phyloP scores from a whole-genome alignment of 73 alveolate species.

The Paramecium primaurelia region DNA sequence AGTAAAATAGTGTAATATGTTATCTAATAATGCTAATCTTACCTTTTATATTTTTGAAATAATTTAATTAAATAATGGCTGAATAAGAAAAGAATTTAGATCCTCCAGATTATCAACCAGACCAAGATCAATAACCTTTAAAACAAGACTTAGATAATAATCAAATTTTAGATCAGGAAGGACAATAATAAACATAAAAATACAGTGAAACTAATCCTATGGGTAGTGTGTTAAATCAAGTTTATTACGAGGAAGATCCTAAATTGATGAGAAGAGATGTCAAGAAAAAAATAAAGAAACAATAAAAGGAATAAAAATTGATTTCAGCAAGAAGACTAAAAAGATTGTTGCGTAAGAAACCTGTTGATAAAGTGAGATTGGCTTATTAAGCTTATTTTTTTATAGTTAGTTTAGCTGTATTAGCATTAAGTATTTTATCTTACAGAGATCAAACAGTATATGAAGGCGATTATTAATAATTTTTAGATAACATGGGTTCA shows the following conservation, averaged over 20 bases:
- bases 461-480: background rate
- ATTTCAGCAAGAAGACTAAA: constrained; percentile 1
- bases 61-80: background rate
- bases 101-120: background rate
- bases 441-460: background rate
- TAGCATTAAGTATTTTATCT: background rate
- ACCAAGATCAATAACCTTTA: background rate
- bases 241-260: background rate
- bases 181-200: background rate
- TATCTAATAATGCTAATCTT: background rate
- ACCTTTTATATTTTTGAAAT: background rate
- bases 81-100: background rate
- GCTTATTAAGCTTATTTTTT: constrained; percentile 4
- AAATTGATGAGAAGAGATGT: background rate
- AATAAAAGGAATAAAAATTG: background rate
- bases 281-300: background rate
- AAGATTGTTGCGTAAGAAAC: background rate
- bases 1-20: too few species aligned
- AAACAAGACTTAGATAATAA: background rate
- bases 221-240: background rate
- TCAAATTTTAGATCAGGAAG: background rate
- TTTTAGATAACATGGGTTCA: background rate
- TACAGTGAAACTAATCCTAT: background rate
- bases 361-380: background rate
- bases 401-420: background rate